phyloP scores from a whole-genome alignment of 495 filamentous ascomycete genomes.

The Penicillium simplicissimum region DNA sequence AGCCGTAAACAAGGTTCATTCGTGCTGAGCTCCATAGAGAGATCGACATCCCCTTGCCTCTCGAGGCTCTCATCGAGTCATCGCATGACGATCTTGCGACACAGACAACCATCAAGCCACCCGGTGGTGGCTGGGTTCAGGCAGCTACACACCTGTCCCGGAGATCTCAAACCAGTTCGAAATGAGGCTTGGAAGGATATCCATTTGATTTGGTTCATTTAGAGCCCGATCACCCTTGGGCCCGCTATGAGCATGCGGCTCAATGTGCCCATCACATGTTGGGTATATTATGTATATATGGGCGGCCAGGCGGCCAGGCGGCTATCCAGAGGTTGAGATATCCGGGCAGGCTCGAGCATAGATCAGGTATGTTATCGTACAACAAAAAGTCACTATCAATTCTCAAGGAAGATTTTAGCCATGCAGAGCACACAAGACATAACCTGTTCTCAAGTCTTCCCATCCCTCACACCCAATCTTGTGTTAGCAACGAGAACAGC shows the following conservation, averaged over 20 bases:
- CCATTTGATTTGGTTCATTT: too few species aligned
- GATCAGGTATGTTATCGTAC: too few species aligned
- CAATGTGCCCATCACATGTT: too few species aligned
- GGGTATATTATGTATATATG: too few species aligned
- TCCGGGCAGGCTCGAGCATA: too few species aligned
- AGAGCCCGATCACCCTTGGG: too few species aligned
- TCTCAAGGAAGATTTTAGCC: neutral
- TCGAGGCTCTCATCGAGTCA: neutral
- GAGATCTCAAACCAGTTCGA: neutral
- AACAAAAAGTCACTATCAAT: too few species aligned
- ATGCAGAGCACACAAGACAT: conserved; percentile 4
- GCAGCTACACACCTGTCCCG: too few species aligned
- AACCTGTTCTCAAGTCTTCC: conserved; percentile 1
- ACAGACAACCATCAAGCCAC: neutral
- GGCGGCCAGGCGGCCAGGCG: too few species aligned
- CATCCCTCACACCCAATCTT: neutral
- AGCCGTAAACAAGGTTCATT: neutral
- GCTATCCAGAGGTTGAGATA: too few species aligned
- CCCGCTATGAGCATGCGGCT: too few species aligned
- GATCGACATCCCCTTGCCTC: conserved; percentile 23
- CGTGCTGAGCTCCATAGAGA: neutral
- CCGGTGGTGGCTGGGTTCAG: neutral
- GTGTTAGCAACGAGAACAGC: conserved; percentile 6
- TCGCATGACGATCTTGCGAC: too few species aligned
- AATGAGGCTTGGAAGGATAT: neutral